These are phyloP conservation scores for Xylaria intraflava DNA, from an alignment of 495 filamentous ascomycete species.

Conservation along the genomic window DNA sequence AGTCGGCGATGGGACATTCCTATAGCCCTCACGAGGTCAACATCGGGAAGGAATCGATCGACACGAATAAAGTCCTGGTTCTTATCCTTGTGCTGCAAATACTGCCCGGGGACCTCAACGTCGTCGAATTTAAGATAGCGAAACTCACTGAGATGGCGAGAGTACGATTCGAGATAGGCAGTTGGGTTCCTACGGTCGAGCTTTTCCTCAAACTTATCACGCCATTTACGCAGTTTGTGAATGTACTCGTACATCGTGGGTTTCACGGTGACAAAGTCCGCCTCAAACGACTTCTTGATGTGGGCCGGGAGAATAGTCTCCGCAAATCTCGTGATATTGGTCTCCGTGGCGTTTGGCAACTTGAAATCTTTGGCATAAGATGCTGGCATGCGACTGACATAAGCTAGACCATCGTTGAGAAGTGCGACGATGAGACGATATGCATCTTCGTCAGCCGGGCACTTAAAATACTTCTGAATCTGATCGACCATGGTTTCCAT, in stretches of 20 bases:
- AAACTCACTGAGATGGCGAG: constrained; percentile 89
- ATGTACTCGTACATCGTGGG: constrained; percentile 98
- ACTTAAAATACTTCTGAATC: constrained; percentile 97
- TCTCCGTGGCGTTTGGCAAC: constrained; percentile 80
- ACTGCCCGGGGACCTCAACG: constrained; percentile 96
- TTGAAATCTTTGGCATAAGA: constrained; percentile 89
- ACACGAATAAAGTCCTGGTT: constrained; percentile 97
- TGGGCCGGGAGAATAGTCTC: constrained; percentile 91
- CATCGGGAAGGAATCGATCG: constrained; percentile 89
- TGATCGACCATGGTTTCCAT: constrained; percentile 99
- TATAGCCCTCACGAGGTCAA: constrained; percentile 83
- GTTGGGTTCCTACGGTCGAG: constrained; percentile 73
- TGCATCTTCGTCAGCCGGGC: constrained; percentile 94
- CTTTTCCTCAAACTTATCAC: constrained; percentile 96
- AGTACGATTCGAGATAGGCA: constrained; percentile 70
- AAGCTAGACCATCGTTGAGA: constrained; percentile 85
- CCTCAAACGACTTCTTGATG: constrained; percentile 90
- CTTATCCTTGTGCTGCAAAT: constrained; percentile 93
- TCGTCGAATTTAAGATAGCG: constrained; percentile 96
- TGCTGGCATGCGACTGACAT: constrained; percentile 76
- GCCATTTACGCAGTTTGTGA: constrained; percentile 90
- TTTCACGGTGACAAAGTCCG: constrained; percentile 87
- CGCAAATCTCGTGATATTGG: constrained; percentile 92
- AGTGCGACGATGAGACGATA: constrained; percentile 96
- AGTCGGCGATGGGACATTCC: constrained; percentile 85